phyloP scores from a whole-genome alignment of 495 filamentous ascomycete species.

The Lasiosphaeria ovina region DNA sequence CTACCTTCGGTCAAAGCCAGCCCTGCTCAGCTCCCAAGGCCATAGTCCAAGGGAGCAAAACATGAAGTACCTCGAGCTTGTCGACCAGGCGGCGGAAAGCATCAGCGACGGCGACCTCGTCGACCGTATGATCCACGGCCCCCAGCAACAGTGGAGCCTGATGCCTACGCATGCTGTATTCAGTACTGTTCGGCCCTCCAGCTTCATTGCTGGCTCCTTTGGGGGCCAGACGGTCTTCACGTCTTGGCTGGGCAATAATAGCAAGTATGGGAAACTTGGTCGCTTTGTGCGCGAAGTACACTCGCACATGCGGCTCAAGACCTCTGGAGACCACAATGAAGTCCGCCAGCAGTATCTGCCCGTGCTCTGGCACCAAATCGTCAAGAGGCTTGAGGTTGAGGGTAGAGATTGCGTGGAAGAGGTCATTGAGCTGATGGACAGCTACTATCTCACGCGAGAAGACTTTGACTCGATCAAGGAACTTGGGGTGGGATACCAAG shows the following conservation, averaged over 20 bases:
- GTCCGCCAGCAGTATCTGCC: conserved; percentile 93
- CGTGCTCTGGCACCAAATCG: conserved; percentile 76
- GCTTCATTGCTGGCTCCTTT: conserved; percentile 77
- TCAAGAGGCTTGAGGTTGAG: conserved; percentile 65
- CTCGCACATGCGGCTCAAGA: conserved; percentile 89
- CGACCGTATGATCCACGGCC: conserved; percentile 96
- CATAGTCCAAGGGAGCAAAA: conserved; percentile 57
- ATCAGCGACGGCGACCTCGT: conserved; percentile 97
- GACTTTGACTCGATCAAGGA: conserved; percentile 93
- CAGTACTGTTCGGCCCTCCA: conserved; percentile 90
- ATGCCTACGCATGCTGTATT: conserved; percentile 98
- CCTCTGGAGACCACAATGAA: conserved; percentile 90
- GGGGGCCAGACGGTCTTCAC: conserved; percentile 65
- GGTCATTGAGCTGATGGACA: conserved; percentile 90
- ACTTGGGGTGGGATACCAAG: conserved; percentile 82
- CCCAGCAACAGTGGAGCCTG: conserved; percentile 95
- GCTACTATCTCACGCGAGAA: conserved; percentile 93
- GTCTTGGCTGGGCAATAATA: conserved; percentile 91
- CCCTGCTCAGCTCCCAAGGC: conserved; percentile 57
- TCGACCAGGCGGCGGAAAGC: conserved; percentile 83
- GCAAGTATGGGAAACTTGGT: conserved; percentile 79
- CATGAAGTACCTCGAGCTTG: conserved; percentile 77
- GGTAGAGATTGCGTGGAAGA: conserved; percentile 72
- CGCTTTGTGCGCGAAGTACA: conserved; percentile 93
- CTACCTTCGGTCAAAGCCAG: conserved; percentile 80